Conservation (phyloP, 2,329 filamentous ascomycete genomes). For the Alternaria solani region DNA sequence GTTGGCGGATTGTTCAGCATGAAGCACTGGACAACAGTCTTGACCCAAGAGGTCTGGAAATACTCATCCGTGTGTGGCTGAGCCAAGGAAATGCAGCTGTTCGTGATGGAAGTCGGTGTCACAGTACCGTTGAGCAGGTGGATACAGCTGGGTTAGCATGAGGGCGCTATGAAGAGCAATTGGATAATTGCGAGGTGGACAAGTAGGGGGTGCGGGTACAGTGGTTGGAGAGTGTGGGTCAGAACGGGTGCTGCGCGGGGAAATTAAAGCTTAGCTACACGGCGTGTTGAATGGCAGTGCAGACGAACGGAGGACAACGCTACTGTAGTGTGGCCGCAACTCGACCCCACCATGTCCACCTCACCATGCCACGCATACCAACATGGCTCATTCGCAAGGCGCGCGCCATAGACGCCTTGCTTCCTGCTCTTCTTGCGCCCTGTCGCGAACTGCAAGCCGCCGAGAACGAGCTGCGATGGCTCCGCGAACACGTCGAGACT, state of each 20-base stretch:
- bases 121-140: slow-evolving; percentile 3
- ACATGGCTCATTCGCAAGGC: slow-evolving; percentile 66
- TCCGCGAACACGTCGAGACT: slow-evolving; percentile 64
- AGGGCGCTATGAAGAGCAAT: not conserved
- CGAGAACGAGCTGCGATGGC: slow-evolving; percentile 76
- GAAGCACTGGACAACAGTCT: not conserved
- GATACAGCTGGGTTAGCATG: not conserved
- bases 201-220: slow-evolving; percentile 1
- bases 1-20: not conserved
- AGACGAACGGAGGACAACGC: slow-evolving; percentile 2
- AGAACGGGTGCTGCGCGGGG: slow-evolving; percentile 11
- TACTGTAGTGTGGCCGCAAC: slow-evolving; percentile 7
- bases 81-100: not conserved
- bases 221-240: slow-evolving; percentile 9
- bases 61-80: slow-evolving; percentile 4
- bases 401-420: slow-evolving; percentile 61
- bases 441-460: slow-evolving; percentile 71
- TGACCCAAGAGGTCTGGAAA: not conserved
- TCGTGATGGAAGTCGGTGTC: slow-evolving; percentile 3
- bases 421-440: slow-evolving; percentile 68
- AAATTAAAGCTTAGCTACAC: slow-evolving; percentile 14
- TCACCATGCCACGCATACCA: slow-evolving; percentile 65
- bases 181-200: not conserved
- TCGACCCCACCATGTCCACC: slow-evolving; percentile 8
- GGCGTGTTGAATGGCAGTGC: not conserved